phyloP scores from a whole-genome alignment of 352 stramenopile genomes.

The Thraustochytrium sp. region DNA sequence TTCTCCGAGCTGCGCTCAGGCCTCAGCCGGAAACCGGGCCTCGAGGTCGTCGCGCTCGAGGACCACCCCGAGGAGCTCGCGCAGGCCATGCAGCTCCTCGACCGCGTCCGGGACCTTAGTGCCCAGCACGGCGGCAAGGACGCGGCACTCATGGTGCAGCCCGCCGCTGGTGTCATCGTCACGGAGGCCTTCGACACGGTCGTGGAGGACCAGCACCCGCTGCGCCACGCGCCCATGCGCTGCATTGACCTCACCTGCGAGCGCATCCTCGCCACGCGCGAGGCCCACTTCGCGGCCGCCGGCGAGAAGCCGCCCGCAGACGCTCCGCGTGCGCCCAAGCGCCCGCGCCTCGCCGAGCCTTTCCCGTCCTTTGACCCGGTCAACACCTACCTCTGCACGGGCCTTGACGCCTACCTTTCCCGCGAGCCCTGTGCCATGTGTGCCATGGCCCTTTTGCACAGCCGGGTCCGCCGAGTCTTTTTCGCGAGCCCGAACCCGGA shows the following conservation, averaged over 20 bases:
- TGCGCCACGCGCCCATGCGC: not conserved
- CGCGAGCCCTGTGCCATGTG: slow-evolving; percentile 76
- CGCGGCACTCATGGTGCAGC: not conserved
- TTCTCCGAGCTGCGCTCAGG: not conserved
- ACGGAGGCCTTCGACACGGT: not conserved
- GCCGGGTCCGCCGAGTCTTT: slow-evolving; percentile 66
- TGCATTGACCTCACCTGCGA: slow-evolving; percentile 12
- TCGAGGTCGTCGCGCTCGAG: not conserved
- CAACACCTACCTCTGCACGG: slow-evolving; percentile 75
- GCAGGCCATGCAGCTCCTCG: not conserved
- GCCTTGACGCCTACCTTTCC: slow-evolving; percentile 75
- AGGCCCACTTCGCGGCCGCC: not conserved
- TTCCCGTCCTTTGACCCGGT: slow-evolving; percentile 61
- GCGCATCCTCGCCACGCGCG: not conserved
- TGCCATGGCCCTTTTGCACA: slow-evolving; percentile 78
- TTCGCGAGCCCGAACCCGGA: slow-evolving; percentile 60
- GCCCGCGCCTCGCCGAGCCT: slow-evolving; percentile 52
- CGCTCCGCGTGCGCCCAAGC: not conserved
- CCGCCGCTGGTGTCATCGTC: not conserved
- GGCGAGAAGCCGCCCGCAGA: not conserved
- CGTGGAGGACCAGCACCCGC: not conserved
- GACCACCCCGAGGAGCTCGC: not conserved
- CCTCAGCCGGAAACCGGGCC: not conserved
- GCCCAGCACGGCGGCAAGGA: not conserved
- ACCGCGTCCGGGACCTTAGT: not conserved